A percentile compares a stretch with the other conserved stretches of the same genome.
These are phyloP conservation scores for Petasospora rhodanensis DNA, from an alignment of 1,139 yeast genomes.

Conservation along the genomic window DNA sequence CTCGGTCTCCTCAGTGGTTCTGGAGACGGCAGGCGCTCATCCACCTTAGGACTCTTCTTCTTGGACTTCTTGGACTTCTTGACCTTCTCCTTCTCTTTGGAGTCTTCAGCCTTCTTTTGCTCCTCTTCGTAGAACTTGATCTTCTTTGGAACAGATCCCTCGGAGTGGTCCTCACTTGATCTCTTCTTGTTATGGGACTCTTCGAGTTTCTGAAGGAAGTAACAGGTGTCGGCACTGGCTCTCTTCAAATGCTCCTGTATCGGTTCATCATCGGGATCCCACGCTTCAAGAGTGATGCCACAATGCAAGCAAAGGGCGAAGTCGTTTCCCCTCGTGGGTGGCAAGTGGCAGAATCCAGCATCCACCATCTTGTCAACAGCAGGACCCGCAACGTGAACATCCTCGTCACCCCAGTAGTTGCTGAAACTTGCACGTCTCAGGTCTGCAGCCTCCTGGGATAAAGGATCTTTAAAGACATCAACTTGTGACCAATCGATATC, in stretches of 20 bases:
- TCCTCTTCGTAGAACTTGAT: conserved; percentile 3
- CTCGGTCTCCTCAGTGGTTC: no score
- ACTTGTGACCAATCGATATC: conserved; percentile 26
- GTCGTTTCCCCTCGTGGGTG: conserved; percentile 47
- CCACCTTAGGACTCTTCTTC: conserved; percentile 1
- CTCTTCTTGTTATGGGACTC: conserved; percentile 41
- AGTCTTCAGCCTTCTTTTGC: conserved; percentile 1
- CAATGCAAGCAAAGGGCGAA: conserved; percentile 71
- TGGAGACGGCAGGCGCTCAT: not conserved
- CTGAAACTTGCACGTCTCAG: conserved; percentile 51
- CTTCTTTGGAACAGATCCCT: conserved; percentile 32
- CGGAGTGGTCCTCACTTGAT: conserved; percentile 44
- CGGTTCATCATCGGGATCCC: conserved; percentile 71
- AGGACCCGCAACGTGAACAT: conserved; percentile 36
- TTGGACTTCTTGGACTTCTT: conserved; percentile 4
- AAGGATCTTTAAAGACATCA: conserved; percentile 35
- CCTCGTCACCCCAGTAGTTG: conserved; percentile 51
- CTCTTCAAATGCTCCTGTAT: conserved; percentile 45
- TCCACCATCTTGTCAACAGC: conserved; percentile 38
- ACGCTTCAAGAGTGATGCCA: conserved; percentile 60
- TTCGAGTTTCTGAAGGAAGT: conserved; percentile 33
- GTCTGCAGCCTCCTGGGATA: conserved; percentile 32
- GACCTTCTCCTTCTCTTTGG: conserved; percentile 2
- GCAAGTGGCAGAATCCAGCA: conserved; percentile 53
- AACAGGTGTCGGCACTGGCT: conserved; percentile 44